Percentiles rank a stretch among this genome's conserved stretches.
Conservation (phyloP, 208 protist species). For the Leishmania guyanensis region DNA sequence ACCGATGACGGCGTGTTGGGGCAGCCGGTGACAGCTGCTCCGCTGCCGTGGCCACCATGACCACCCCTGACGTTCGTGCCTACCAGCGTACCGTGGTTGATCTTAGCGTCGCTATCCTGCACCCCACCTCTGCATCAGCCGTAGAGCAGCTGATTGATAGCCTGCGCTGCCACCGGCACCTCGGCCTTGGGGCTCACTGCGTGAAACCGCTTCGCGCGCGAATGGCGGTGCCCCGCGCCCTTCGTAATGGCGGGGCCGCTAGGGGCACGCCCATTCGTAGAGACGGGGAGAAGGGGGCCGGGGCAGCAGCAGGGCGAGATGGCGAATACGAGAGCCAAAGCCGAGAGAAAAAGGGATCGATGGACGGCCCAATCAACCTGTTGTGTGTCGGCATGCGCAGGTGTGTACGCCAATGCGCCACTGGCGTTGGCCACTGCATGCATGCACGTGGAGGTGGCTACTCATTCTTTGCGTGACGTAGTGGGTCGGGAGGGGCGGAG, state of each 20-base stretch:
- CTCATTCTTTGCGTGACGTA: background rate
- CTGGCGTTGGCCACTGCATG: background rate
- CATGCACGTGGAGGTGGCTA: background rate
- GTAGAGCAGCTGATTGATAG: background rate
- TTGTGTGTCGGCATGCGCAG: background rate
- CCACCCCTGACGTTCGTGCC: background rate
- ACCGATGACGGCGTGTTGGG: slow-evolving; percentile 18
- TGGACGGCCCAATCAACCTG: background rate
- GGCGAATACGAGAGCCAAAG: background rate
- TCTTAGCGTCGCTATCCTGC: background rate
- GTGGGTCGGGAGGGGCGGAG: background rate
- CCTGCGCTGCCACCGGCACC: slow-evolving; percentile 5
- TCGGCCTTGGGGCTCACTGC: slow-evolving; percentile 34
- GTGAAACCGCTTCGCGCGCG: slow-evolving; percentile 32
- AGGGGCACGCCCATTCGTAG: background rate
- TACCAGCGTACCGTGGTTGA: background rate
- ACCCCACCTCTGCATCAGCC: background rate
- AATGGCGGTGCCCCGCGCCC: slow-evolving; percentile 7
- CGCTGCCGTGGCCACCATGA: background rate
- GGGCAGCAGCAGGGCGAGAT: background rate
- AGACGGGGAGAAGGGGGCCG: background rate
- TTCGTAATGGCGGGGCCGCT: background rate
- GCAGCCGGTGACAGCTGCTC: background rate
- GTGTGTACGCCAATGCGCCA: background rate
- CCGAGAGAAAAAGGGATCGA: background rate